Evolutionary conservation across 306 rosid genomes (phyloP), one percentile per base, ranked within the genome.

Genomic region (Hylodesmum podocarpum): DNA sequence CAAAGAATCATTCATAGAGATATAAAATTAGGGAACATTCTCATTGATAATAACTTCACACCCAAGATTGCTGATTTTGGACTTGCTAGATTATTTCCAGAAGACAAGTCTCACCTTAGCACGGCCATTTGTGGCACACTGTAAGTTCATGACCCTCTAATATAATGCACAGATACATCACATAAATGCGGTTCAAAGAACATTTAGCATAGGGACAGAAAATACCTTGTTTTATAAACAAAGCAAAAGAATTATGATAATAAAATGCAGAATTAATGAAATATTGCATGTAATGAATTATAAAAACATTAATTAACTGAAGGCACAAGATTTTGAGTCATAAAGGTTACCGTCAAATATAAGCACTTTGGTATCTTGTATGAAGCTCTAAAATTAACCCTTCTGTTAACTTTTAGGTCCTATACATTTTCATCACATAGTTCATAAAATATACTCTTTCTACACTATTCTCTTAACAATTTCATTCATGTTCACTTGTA

Each of bases 31-130:
- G 51, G 77, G 41, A 78, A 78, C 28, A 19, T 78, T 78, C 71
- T 78, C 24, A 53, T 77, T 66, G 75, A 77, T 57, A 68, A 66
- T 9, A 21, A 41, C 68, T 77, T 77, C 81, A 77, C 81, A 36
- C 81, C 81, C 44, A 66, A 53, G 75, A 77, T 77, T 77, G 81
- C 81, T 77, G 81, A 66, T 66, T 77, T 77, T 77, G 81, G 81
- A 66, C 81, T 77, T 37, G 75, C 65, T 28, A 77, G 81, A 70
- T 43, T 78, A 27, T 78, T 78, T 62, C 82, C 82, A 3, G 82
- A 78, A 78, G 77, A 69, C 64, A 70, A 57, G 24, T 78, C 82
- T 70, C 82, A 78, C 53, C 29, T 78, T 10, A 78, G 82, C 77
- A 78, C 82, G 3, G 76, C 70, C 41, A 72, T 78, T 59, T 66